Conservation (phyloP, 2,329 filamentous ascomycete species). For the Lasiodiplodia hormozganensis region DNA sequence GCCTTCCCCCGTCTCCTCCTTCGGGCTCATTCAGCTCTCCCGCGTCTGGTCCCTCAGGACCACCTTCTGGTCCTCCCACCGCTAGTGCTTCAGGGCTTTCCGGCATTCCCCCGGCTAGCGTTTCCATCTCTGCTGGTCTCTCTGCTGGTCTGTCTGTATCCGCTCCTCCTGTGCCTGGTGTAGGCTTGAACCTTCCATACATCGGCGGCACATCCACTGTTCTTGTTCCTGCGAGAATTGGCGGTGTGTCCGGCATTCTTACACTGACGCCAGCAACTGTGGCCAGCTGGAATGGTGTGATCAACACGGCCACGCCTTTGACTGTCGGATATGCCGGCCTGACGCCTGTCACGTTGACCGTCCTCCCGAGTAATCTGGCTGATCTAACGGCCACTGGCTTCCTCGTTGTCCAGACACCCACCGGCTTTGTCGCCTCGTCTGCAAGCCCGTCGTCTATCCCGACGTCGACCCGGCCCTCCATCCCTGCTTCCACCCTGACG, state of each 20-base stretch:
- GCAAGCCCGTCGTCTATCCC: too few species aligned
- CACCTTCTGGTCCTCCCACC: background rate
- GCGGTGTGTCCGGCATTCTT: background rate
- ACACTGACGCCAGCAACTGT: background rate
- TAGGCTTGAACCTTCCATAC: background rate
- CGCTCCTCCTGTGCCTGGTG: background rate
- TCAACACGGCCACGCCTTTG: background rate
- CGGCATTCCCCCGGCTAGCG: background rate
- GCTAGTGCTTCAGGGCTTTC: background rate
- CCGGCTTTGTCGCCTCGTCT: too few species aligned
- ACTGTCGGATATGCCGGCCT: background rate
- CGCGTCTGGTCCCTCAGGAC: too few species aligned
- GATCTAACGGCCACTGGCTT: background rate
- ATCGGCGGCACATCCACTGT: background rate
- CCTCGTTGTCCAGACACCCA: background rate
- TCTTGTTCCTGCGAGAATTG: background rate
- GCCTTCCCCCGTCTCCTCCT: too few species aligned
- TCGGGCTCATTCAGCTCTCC: too few species aligned
- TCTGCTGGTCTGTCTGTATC: background rate
- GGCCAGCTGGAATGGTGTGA: background rate
- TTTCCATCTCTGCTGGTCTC: background rate
- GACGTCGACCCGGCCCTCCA: background rate
- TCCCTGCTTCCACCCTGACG: background rate
- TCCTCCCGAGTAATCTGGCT: background rate
- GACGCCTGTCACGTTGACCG: background rate